Evolutionary conservation across 768 basidiomycete species (phyloP).

Genomic region (Xerocomus brunneocitrinus): DNA sequence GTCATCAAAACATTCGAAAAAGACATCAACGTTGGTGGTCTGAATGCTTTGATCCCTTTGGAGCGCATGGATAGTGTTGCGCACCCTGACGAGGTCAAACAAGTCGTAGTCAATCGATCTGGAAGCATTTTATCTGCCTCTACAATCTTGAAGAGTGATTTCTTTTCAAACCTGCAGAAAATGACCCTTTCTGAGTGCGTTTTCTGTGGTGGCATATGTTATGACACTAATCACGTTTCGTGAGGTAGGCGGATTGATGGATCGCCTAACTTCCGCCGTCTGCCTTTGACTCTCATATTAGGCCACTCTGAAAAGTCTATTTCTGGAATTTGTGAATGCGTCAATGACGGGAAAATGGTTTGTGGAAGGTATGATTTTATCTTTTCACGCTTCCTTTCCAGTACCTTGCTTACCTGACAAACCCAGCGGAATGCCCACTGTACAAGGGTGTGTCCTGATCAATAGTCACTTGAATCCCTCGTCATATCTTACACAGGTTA

Average conservation of each 20-base stretch:
- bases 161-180: constrained; percentile 92
- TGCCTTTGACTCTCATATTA: constrained; percentile 56
- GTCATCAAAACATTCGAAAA: constrained; percentile 96
- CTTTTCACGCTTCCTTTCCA: not conserved
- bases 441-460: constrained; percentile 50
- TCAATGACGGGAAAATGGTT: constrained; percentile 53
- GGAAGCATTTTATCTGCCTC: constrained; percentile 87
- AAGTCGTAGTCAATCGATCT: constrained; percentile 77
- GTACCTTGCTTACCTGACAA: constrained; percentile 18
- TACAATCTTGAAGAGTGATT: constrained; percentile 93
- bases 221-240: constrained; percentile 4
- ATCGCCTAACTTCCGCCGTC: constrained; percentile 86
- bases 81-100: constrained; percentile 86
- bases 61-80: constrained; percentile 73
- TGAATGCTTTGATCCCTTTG: constrained; percentile 77
- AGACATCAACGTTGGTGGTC: constrained; percentile 74
- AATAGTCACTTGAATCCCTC: not conserved
- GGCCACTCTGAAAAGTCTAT: constrained; percentile 23
- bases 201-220: not conserved
- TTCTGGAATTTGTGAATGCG: constrained; percentile 30
- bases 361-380: constrained; percentile 60
- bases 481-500: constrained; percentile 42
- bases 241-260: constrained; percentile 77
- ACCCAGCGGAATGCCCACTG: constrained; percentile 88
- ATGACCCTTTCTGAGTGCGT: constrained; percentile 90